A percentile compares a stretch with the other conserved stretches of the same genome.
Evolutionary conservation across 495 filamentous ascomycete genomes (phyloP).

Genomic region (Penicillium alfredii): DNA sequence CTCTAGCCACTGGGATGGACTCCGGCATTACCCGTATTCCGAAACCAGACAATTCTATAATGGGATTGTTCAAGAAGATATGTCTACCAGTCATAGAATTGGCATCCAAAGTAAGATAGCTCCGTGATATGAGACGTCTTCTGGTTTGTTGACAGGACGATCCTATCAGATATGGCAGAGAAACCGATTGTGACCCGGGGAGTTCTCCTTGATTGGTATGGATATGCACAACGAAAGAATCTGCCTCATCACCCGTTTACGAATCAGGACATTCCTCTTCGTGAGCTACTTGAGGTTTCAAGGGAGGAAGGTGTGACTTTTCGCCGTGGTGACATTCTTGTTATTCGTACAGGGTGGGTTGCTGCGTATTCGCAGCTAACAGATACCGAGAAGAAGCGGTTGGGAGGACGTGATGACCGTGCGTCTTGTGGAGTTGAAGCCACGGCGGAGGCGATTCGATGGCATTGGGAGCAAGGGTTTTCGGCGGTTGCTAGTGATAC

Average conservation of each 20-base stretch:
- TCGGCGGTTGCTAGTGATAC: conserved; percentile 48
- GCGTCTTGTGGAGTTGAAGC: conserved; percentile 24
- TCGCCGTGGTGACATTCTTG: neutral
- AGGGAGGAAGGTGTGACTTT: neutral
- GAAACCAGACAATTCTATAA: conserved; percentile 46
- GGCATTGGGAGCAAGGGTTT: conserved; percentile 46
- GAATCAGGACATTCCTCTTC: conserved; percentile 17
- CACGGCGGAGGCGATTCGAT: conserved; percentile 34
- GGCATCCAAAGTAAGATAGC: conserved; percentile 13
- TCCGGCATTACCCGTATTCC: conserved; percentile 26
- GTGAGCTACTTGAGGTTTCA: neutral
- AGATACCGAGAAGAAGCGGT: neutral
- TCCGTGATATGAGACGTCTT: no score
- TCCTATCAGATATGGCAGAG: neutral
- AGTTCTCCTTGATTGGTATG: conserved; percentile 16
- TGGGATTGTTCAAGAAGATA: conserved; percentile 46
- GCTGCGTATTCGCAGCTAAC: neutral
- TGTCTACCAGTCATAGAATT: conserved; percentile 15
- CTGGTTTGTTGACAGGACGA: neutral
- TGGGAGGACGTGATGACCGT: neutral
- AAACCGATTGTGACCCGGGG: neutral
- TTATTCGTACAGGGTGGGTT: neutral
- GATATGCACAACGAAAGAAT: conserved; percentile 28
- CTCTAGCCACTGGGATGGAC: conserved; percentile 42
- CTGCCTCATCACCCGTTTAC: conserved; percentile 17